Evolutionary conservation across 805 yeast genomes (phyloP).

Genomic region (Suhomyces canberraensis): DNA sequence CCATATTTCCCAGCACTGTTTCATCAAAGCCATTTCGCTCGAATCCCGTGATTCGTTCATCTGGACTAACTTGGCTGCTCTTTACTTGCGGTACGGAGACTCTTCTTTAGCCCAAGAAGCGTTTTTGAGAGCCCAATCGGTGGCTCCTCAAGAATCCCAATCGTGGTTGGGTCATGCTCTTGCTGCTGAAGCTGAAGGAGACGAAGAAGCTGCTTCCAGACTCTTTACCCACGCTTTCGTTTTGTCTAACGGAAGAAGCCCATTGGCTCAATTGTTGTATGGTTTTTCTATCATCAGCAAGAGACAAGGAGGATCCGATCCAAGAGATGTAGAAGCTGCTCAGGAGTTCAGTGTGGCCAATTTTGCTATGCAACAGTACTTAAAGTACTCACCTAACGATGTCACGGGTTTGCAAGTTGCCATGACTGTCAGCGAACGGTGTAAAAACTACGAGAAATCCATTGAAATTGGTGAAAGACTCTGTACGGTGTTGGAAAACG

Average conservation of each 20-base stretch:
- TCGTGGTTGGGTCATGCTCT: constrained; percentile 91
- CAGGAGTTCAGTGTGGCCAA: constrained; percentile 68
- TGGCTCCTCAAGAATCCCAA: constrained; percentile 69
- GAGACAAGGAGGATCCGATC: constrained; percentile 42
- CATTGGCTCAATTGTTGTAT: constrained; percentile 67
- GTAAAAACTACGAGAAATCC: constrained; percentile 60
- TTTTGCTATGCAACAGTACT: constrained; percentile 61
- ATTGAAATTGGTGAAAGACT: constrained; percentile 44
- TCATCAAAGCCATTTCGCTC: constrained; percentile 72
- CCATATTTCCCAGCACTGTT: constrained; percentile 86
- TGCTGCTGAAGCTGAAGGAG: constrained; percentile 50
- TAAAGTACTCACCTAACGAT: constrained; percentile 61
- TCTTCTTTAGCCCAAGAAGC: constrained; percentile 69
- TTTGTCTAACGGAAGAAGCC: constrained; percentile 70
- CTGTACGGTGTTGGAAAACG: constrained; percentile 47
- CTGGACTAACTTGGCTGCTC: constrained; percentile 81
- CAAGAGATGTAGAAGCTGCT: constrained; percentile 53
- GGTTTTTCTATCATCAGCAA: constrained; percentile 56
- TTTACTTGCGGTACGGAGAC: constrained; percentile 70
- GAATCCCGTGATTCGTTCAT: constrained; percentile 63
- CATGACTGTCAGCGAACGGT: constrained; percentile 61
- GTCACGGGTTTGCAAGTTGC: constrained; percentile 54
- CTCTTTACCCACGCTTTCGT: constrained; percentile 76
- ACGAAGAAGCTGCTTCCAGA: constrained; percentile 46
- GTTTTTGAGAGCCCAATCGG: constrained; percentile 68